These are phyloP conservation scores for Spizellomyces sp. DNA, from an alignment of 192 early-diverging fungal genomes.

Conservation along the genomic window DNA sequence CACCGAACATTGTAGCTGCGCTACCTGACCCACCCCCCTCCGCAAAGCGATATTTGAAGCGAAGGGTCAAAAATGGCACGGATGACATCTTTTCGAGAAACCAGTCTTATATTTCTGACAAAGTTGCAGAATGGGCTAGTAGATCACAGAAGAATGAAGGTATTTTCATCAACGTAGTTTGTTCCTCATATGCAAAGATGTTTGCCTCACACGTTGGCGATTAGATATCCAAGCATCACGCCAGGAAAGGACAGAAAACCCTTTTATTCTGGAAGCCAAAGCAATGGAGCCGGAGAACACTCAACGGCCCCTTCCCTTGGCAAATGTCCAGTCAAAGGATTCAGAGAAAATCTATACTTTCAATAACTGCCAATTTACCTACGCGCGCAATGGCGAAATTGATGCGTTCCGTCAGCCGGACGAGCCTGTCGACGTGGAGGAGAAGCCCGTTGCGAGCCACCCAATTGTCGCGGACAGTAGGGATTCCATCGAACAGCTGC, in stretches of 20 bases:
- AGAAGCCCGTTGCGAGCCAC: not conserved
- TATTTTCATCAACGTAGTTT: too few relatives aligned
- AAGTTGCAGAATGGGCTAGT: not conserved
- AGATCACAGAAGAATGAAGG: not conserved
- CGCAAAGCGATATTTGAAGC: not conserved
- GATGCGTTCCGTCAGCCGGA: too few relatives aligned
- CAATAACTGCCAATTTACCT: constrained; percentile 10
- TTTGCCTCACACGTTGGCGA: not conserved
- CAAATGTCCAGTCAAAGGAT: not conserved
- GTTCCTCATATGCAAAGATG: too few relatives aligned
- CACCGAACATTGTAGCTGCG: not conserved
- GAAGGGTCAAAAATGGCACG: not conserved
- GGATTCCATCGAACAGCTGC: not conserved
- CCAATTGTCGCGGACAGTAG: not conserved
- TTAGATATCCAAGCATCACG: not conserved
- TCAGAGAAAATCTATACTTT: not conserved
- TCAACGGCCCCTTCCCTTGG: too few relatives aligned
- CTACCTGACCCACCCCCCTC: constrained; percentile 9
- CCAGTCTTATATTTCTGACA: not conserved
- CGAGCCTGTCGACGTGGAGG: not conserved
- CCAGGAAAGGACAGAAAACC: not conserved
- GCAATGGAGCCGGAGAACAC: too few relatives aligned
- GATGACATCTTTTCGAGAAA: not conserved
- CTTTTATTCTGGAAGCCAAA: too few relatives aligned
- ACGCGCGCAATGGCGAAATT: not conserved